Conservation (phyloP, 2,329 filamentous ascomycete species). For the Alternaria triticimaculans region DNA sequence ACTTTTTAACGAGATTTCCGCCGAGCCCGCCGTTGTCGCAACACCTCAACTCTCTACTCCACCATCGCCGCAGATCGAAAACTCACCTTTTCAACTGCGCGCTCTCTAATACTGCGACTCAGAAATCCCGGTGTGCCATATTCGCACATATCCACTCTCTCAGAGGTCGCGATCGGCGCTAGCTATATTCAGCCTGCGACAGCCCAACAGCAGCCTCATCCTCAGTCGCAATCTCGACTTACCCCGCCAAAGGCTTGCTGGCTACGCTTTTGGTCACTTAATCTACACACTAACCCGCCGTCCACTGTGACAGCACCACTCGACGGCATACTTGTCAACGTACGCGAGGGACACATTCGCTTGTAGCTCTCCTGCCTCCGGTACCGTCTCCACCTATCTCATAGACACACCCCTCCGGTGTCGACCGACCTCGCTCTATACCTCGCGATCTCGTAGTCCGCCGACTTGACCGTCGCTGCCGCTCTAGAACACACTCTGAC, state of each 20-base stretch:
- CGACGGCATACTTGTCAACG: conserved; percentile 50
- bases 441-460: conserved; percentile 41
- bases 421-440: conserved; percentile 42
- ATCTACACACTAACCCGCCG: conserved; percentile 33
- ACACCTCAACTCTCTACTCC: conserved; percentile 32
- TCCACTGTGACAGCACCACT: conserved; percentile 35
- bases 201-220: conserved; percentile 38
- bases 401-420: conserved; percentile 27
- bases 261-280: conserved; percentile 50
- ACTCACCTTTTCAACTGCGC: conserved; percentile 37
- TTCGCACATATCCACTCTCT: conserved; percentile 42
- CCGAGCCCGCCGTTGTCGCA: conserved; percentile 36
- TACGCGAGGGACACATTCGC: conserved; percentile 90
- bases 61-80: conserved; percentile 37
- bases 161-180: conserved; percentile 40
- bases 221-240: conserved; percentile 30
- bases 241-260: conserved; percentile 51
- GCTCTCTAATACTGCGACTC: conserved; percentile 39
- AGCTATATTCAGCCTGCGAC: conserved; percentile 35
- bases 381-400: conserved; percentile 51
- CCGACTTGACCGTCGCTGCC: conserved; percentile 37
- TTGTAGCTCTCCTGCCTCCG: conserved; percentile 92
- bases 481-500: conserved; percentile 41
- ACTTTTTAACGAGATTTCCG: conserved; percentile 36
- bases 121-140: conserved; percentile 29